Conservation (phyloP, 2,329 filamentous ascomycete species). For the Penicillium capsulatum region DNA sequence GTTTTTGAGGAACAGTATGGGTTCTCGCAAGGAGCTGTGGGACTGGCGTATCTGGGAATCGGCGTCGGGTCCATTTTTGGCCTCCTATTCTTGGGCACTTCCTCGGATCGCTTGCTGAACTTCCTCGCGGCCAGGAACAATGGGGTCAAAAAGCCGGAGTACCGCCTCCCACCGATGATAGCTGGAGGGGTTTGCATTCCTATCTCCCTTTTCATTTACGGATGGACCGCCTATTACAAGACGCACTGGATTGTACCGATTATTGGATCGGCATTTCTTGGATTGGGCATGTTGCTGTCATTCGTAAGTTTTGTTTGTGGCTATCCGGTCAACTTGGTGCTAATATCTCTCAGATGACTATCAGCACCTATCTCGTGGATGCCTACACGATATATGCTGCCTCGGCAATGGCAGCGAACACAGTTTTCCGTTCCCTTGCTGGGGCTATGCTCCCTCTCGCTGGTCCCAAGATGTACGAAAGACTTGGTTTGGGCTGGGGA, state of each 20-base stretch:
- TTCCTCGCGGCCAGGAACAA: constrained; percentile 32
- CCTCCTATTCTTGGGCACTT: constrained; percentile 34
- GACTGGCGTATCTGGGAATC: constrained; percentile 48
- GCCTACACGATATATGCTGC: constrained; percentile 48
- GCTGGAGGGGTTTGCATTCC: constrained; percentile 53
- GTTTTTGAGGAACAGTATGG: constrained; percentile 50
- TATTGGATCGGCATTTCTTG: constrained; percentile 54
- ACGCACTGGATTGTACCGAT: constrained; percentile 59
- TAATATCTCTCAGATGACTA: constrained; percentile 15
- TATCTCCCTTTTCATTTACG: constrained; percentile 55
- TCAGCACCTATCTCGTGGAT: constrained; percentile 59
- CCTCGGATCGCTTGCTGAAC: constrained; percentile 33
- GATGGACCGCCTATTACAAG: constrained; percentile 53
- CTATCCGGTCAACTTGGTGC: neutral
- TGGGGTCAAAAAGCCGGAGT: constrained; percentile 46
- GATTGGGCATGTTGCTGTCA: constrained; percentile 52
- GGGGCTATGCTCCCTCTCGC: constrained; percentile 60
- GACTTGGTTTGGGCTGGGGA: constrained; percentile 49
- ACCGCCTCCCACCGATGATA: constrained; percentile 54
- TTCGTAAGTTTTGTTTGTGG: constrained; percentile 37
- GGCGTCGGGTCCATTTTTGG: constrained; percentile 43
- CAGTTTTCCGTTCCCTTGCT: constrained; percentile 53
- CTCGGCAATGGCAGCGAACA: constrained; percentile 52
- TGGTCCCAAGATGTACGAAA: constrained; percentile 49
- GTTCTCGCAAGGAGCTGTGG: constrained; percentile 46